phyloP scores from a whole-genome alignment of 208 protist genomes.

The Trichomonas vaginalis region DNA sequence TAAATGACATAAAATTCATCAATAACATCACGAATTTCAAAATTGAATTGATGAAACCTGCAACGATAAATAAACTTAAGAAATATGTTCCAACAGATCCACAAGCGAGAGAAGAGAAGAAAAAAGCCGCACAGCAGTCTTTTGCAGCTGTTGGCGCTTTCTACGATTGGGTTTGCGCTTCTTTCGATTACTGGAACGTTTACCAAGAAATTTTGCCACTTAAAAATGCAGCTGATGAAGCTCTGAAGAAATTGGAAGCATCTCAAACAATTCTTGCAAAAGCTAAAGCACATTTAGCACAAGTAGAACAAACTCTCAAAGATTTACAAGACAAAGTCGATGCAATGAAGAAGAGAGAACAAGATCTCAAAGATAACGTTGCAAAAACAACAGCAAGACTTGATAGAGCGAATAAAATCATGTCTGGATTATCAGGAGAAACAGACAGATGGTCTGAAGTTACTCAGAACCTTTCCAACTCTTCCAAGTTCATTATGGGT shows the following conservation, averaged over 20 bases:
- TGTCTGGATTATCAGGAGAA: slow-evolving; percentile 77
- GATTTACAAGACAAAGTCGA: slow-evolving; percentile 71
- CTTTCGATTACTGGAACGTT: slow-evolving; percentile 60
- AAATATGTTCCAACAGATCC: slow-evolving; percentile 69
- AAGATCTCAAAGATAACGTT: slow-evolving; percentile 27
- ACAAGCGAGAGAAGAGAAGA: neutral
- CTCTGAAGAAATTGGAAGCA: slow-evolving; percentile 53
- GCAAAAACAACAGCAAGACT: slow-evolving; percentile 29
- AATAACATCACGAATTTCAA: slow-evolving; percentile 77
- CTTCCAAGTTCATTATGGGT: slow-evolving; percentile 53
- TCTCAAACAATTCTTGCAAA: slow-evolving; percentile 18
- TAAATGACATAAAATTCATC: slow-evolving; percentile 83
- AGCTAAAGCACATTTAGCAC: slow-evolving; percentile 46
- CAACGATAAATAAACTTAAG: slow-evolving; percentile 72
- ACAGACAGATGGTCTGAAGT: slow-evolving; percentile 67
- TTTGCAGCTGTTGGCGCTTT: slow-evolving; percentile 42
- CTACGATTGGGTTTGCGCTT: slow-evolving; percentile 45
- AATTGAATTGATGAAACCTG: slow-evolving; percentile 77
- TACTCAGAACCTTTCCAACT: slow-evolving; percentile 40
- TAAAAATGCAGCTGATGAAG: slow-evolving; percentile 68
- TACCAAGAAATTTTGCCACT: slow-evolving; percentile 84
- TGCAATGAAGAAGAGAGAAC: slow-evolving; percentile 65
- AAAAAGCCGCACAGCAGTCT: neutral
- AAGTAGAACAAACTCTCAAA: slow-evolving; percentile 71
- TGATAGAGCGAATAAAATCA: slow-evolving; percentile 64